These are phyloP conservation scores for Solanum ossicruentum DNA, from an alignment of 257 asterid genomes.

Conservation along the genomic window DNA sequence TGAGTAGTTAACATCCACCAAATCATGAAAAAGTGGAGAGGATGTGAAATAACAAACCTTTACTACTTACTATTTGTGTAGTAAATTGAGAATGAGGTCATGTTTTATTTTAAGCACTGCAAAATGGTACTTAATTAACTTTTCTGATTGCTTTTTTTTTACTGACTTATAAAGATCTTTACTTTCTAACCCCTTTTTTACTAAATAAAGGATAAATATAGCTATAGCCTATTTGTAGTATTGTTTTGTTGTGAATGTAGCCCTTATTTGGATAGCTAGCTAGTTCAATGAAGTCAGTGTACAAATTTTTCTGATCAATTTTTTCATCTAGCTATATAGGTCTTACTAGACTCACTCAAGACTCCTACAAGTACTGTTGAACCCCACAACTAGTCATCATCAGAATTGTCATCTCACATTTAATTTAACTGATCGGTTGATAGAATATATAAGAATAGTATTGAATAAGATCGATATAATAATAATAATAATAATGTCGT, in stretches of 20 bases:
- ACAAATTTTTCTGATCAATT: constrained; percentile 4
- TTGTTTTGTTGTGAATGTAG: constrained; percentile 2
- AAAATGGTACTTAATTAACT: neutral
- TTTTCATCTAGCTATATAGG: neutral
- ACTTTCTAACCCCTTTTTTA: neutral
- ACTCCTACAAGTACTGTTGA: neutral
- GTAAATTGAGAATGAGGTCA: constrained; percentile 1
- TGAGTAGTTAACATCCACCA: constrained; percentile 25
- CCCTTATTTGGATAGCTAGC: constrained; percentile 10
- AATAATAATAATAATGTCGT: too few species aligned
- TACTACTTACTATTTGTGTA: constrained; percentile 21
- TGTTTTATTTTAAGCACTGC: constrained; percentile 3
- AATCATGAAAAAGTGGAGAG: constrained; percentile 29
- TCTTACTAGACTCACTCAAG: neutral
- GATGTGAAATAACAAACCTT: constrained; percentile 9
- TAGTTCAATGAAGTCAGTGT: constrained; percentile 14
- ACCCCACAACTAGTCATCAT: neutral
- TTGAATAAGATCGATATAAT: too few species aligned
- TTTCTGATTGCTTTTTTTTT: neutral
- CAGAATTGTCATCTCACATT: neutral
- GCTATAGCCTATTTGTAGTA: constrained; percentile 13
- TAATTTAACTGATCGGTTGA: neutral
- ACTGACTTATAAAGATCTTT: constrained; percentile 8
- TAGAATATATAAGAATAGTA: too few species aligned
- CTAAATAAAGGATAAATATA: neutral